Conservation (phyloP, 306 rosid species). For the Vigna reflexopilosa region DNA sequence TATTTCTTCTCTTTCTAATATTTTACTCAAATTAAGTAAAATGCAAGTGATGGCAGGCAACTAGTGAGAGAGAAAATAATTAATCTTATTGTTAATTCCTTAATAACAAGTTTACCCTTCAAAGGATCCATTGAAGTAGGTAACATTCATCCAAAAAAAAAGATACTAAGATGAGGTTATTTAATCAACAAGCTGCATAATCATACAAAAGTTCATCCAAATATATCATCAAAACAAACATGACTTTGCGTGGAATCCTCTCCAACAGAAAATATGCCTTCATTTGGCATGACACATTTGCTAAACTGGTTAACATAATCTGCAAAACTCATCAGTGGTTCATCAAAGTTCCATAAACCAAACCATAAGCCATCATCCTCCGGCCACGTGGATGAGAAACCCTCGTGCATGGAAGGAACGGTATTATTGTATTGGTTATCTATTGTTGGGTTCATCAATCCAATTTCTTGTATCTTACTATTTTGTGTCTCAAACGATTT, state of each 20-base stretch:
- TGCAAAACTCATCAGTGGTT: not conserved
- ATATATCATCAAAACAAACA: not conserved
- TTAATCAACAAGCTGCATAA: not conserved
- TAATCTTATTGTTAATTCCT: no score
- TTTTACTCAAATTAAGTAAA: no score
- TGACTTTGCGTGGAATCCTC: slow-evolving; percentile 29
- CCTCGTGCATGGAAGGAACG: slow-evolving; percentile 41
- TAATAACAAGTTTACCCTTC: no score
- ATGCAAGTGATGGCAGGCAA: no score
- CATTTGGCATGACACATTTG: slow-evolving; percentile 29
- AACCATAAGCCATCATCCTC: slow-evolving; percentile 49
- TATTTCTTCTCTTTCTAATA: no score
- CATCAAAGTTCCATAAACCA: slow-evolving; percentile 63
- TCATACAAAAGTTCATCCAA: not conserved
- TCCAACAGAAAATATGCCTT: slow-evolving; percentile 12
- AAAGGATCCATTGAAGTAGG: no score
- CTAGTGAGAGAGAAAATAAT: no score
- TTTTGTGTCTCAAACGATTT: slow-evolving; percentile 29
- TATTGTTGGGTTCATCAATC: not conserved
- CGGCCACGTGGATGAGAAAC: slow-evolving; percentile 42
- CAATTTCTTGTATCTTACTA: slow-evolving; percentile 27
- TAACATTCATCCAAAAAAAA: no score
- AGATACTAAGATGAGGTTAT: not conserved
- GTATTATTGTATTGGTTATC: slow-evolving; percentile 33
- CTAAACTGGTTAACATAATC: slow-evolving; percentile 20